Evolutionary conservation across 352 stramenopile species (phyloP), one percentile per base, ranked within the genome.

Genomic region (Elongisporangium prolatum): DNA sequence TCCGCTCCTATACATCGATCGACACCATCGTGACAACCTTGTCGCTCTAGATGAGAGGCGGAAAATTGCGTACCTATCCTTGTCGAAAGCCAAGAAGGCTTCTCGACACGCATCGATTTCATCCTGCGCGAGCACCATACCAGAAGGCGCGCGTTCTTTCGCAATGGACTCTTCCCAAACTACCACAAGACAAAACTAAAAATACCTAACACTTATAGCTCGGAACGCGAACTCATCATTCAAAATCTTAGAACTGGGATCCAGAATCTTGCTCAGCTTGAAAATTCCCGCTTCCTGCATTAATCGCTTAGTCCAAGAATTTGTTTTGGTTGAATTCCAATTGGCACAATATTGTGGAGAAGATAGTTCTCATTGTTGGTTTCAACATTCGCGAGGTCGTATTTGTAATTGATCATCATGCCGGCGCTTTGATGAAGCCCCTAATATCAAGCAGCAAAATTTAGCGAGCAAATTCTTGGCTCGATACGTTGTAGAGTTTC

Each of bases 1-100:
- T 4, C 96, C 86, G 56, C 84, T 95, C 71, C 84, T 93, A 49
- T 11, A 52, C 16, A 40, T 9, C 28, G 28, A 14, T 9, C 28
- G 9, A 40, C 1, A 38, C 3, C 0, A 55, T 24, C 21, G 6
- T 17, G 28, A 52, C 20, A 4, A 54, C 28, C 7, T 18, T 20
- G 44, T 40, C 16, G 18, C 10, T 4, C 34, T 54, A 48, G 48
- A 16, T 20, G 18, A 53, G 34, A 14, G 37, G 7, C 13, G 28
- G 14, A 21, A 50, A 28, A 10, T 21, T 14, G 24, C 38, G 53
- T 49, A 91, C 84, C 82, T 71, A 68, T 98, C 96, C 68, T 98
- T 98, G 66, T 98, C 97, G 67, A 99, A 99, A 2, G 94, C 92
- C 17, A 99, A 71, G 71, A 99, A 99, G 1, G 96, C 95, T 66